Base-by-base conservation (phyloP, 345 rosid species). In the Reutealis trisperma region DNA sequence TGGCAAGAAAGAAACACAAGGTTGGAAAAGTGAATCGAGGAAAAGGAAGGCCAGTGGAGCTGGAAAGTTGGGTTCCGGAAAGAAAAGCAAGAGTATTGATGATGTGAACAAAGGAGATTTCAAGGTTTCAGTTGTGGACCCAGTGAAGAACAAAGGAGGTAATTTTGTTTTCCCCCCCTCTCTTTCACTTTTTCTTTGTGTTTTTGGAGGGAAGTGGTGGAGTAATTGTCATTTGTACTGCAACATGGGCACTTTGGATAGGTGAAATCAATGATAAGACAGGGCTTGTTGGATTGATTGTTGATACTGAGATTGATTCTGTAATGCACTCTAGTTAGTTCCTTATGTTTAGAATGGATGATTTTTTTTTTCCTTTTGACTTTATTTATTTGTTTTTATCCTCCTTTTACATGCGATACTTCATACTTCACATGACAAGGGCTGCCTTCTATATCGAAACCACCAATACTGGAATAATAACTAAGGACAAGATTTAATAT, bases 11-110 rank as follows among this genome's bases (percentile, higher is more conserved):
- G 75, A 61, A 22, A 81, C 75, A 65, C 70, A 54, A 42, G 49
- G 70, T 55, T 73, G 73, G 60, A 80, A 74, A 83, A 44, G 65
- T 57, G 85, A 83, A 44, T 84, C 81, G 0, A 81, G 83, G 66
- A 87, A 86, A 80, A 82, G 92, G 74, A 93, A 92, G 87, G 83
- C 73, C 0, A 49, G 58, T 79, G 81, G 69, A 55, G 85, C 83
- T 61, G 81, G 54, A 47, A 84, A 79, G 72, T 32, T 75, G 80
- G 86, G 59, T 52, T 49, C 80, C 25, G 93, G 44, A 61, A 93
- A 88, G 86, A 94, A 89, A 86, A 82, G 70, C 65, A 86, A 79
- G 82, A 78, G 57, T 54, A 55, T 12, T 61, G 81, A 79, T 18
- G 82, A 73, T 55, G 78, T 18, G 59, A 75, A 75, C 47, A 80